Percentiles rank a stretch among this genome's conserved stretches.
These are phyloP conservation scores for Phytophthora palmivora DNA, from an alignment of 352 stramenopile species.

Conservation along the genomic window DNA sequence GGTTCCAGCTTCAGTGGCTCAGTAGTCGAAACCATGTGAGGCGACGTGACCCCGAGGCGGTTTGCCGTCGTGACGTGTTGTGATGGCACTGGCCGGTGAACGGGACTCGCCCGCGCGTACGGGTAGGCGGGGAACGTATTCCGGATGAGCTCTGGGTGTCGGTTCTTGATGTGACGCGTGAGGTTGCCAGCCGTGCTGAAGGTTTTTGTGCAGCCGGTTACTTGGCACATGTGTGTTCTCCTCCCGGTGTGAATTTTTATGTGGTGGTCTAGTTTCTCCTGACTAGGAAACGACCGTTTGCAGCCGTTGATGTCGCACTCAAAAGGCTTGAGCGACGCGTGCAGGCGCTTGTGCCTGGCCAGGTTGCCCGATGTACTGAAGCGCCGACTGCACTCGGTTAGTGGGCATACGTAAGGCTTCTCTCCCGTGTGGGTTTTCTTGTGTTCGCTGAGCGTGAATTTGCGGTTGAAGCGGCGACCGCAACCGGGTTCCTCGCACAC, in stretches of 20 bases:
- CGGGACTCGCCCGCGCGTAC: conserved; percentile 7
- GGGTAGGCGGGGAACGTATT: conserved; percentile 23
- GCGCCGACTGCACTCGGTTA: conserved; percentile 51
- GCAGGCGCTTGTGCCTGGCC: conserved; percentile 59
- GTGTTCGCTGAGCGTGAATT: conserved; percentile 68
- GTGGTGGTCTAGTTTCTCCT: conserved; percentile 56
- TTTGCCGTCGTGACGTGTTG: not conserved
- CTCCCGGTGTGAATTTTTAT: conserved; percentile 62
- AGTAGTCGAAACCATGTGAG: conserved; percentile 1
- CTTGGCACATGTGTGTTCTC: conserved; percentile 50
- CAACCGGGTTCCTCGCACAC: conserved; percentile 48
- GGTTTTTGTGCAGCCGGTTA: conserved; percentile 53
- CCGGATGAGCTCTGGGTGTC: conserved; percentile 45
- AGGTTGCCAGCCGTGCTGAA: conserved; percentile 69
- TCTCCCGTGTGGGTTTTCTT: conserved; percentile 66
- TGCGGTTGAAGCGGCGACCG: conserved; percentile 55
- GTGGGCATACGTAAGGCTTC: conserved; percentile 58
- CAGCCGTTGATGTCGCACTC: conserved; percentile 53
- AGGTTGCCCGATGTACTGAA: conserved; percentile 69
- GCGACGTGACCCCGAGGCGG: conserved; percentile 5
- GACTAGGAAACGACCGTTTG: conserved; percentile 48
- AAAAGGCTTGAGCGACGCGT: conserved; percentile 57
- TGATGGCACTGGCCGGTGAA: conserved; percentile 16
- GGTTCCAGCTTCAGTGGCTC: conserved; percentile 29
- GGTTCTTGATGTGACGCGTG: conserved; percentile 60